Evolutionary conservation across 2,329 filamentous ascomycete genomes (phyloP).

Genomic region (Bipolaris zeicola): DNA sequence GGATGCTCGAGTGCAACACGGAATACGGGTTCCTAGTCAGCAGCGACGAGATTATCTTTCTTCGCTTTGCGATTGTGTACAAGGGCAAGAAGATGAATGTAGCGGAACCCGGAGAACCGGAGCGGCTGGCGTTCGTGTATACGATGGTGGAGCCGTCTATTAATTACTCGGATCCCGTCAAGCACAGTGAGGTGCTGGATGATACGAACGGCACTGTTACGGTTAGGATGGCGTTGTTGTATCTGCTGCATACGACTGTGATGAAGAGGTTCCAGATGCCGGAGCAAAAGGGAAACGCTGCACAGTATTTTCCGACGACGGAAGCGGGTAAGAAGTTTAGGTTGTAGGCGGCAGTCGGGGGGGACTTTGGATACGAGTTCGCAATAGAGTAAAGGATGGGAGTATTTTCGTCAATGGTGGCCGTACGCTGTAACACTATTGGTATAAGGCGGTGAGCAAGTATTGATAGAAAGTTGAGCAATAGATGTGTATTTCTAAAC

Average conservation of each 20-base stretch:
- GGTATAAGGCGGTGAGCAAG: not conserved
- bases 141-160: constrained; percentile 18
- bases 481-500: no score
- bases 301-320: constrained; percentile 13
- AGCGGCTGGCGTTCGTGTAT: not conserved
- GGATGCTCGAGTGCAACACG: constrained; percentile 25
- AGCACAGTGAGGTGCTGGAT: constrained; percentile 14
- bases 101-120: not conserved
- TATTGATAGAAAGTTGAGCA: not conserved
- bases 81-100: constrained; percentile 6
- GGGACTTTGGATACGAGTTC: not conserved
- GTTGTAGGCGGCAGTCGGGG: not conserved
- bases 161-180: constrained; percentile 21
- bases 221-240: constrained; percentile 17
- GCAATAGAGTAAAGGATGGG: not conserved
- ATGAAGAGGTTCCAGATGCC: constrained; percentile 11
- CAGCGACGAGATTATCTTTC: constrained; percentile 28
- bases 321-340: constrained; percentile 9
- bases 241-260: constrained; percentile 12
- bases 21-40: constrained; percentile 25
- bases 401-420: not conserved
- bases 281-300: constrained; percentile 11
- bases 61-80: constrained; percentile 13
- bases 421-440: not conserved
- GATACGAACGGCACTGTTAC: constrained; percentile 4